Evolutionary conservation across 208 protist species (phyloP), one percentile per base, ranked within the genome.

Genomic region (Trypanosoma boissoni): DNA sequence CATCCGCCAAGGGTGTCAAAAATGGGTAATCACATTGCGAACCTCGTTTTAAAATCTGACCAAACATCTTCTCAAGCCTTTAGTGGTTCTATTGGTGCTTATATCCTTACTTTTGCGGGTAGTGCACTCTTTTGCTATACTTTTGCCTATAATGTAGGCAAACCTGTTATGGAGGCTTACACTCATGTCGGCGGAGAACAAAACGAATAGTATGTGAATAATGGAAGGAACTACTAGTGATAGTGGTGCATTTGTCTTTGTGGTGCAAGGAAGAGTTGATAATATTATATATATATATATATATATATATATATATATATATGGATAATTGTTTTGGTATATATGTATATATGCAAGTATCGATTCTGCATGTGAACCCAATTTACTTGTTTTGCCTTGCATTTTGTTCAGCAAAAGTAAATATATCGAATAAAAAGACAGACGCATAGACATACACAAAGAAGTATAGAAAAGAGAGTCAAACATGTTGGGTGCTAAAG

Each of bases 111-210:
- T 1, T 27, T 31, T 1, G 49, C 67, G 4, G 70, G 75, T 12
- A 49, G 57, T 14, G 42, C 51, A 0, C 62, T 92, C 16, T 76
- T 84, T 43, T 3, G 53, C 9, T 64, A 83, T 28, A 88, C 78
- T 3, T 87, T 81, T 58, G 60, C 48, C 26, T 92, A 84, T 59
- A 49, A 80, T 65, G 49, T 88, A 8, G 78, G 74, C 41, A 85
- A 76, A 50, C 76, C 85, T 0, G 74, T 92, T 4, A 23, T 86
- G 50, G 76, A 83, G 29, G 78, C 81, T 9, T 80, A 88, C 50
- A 36, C 57, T 5, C 43, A 61, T 24, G 62, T 58, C 0, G 55
- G 65, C 21, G 59, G 55, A 8, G 58, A 61, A 23, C n/a, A 37
- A 12, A 24, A 71, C 24, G 39, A 55, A 12, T 5, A 57, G 2